Evolutionary conservation across 148 eudicot genomes (phyloP).

Genomic region (Rhododendron simsii): DNA sequence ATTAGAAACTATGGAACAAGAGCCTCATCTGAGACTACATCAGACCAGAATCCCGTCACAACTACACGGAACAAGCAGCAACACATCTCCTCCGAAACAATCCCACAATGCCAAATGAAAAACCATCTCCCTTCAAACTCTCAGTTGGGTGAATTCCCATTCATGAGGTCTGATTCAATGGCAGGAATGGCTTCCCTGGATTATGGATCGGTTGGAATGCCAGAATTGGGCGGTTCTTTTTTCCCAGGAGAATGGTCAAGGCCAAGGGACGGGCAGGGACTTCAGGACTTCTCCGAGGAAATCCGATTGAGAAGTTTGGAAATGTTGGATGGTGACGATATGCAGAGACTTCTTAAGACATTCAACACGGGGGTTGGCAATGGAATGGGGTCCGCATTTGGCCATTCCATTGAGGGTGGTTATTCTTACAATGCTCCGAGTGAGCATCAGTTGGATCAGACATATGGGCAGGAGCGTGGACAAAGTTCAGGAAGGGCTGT

Average conservation of each 20-base stretch:
- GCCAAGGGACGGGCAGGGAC: slow-evolving; percentile 21
- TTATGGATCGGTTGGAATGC: slow-evolving; percentile 13
- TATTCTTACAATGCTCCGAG: slow-evolving; percentile 19
- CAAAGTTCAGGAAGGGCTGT: slow-evolving; percentile 41
- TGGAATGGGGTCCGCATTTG: slow-evolving; percentile 22
- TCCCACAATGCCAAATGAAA: slow-evolving; percentile 9
- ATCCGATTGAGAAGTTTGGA: slow-evolving; percentile 39
- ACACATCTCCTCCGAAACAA: slow-evolving; percentile 14
- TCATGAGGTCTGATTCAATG: slow-evolving; percentile 16
- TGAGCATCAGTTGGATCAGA: slow-evolving; percentile 22
- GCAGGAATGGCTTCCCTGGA: slow-evolving; percentile 12
- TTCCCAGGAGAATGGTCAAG: slow-evolving; percentile 18
- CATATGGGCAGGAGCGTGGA: slow-evolving; percentile 20
- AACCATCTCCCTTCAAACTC: not conserved
- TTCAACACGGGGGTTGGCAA: slow-evolving; percentile 18
- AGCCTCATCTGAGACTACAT: slow-evolving; percentile 6
- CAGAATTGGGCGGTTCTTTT: slow-evolving; percentile 5
- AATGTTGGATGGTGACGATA: slow-evolving; percentile 42
- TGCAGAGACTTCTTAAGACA: slow-evolving; percentile 34
- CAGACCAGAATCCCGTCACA: slow-evolving; percentile 5
- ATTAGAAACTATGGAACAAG: slow-evolving; percentile 4
- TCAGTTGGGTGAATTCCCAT: slow-evolving; percentile 24
- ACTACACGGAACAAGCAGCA: slow-evolving; percentile 11
- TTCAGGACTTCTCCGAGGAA: slow-evolving; percentile 32
- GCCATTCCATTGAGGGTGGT: slow-evolving; percentile 17